Evolutionary conservation across 805 yeast species (phyloP), one percentile per base, ranked within the genome.

Genomic region (Candida montana): DNA sequence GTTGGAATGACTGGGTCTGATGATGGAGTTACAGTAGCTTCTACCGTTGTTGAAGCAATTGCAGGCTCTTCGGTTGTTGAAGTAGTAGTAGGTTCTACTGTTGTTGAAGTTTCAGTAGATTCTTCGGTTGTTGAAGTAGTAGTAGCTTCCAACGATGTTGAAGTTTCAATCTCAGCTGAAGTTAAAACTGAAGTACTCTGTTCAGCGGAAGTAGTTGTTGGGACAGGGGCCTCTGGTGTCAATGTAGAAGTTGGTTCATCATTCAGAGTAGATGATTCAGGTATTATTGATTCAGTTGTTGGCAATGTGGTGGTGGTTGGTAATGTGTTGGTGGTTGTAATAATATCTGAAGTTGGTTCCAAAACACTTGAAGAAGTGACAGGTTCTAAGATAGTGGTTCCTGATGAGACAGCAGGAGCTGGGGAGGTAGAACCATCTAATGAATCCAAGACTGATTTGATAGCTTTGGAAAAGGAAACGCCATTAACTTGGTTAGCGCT

Each of bases 401-500:
- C 29, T 5, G 29, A 26, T 11, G 29, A 26, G 5, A 26, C 13
- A 11, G 13, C n/a, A 11, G 29, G 29, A 9, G 12, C 29, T 31
- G 19, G 45, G 7, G 42, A 46, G 11, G 40, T 20, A 2, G 54
- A 23, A 51, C 33, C 41, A 31, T 35, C 10, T 31, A 53, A 37
- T 29, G 51, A 53, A 12, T 57, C 59, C 49, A 77, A 58, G 33
- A 72, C 55, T 21, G 58, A 45, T 57, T 75, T 74, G 59, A 78
- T 56, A 31, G 63, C 66, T 26, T 55, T 58, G 12, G 71, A 72
- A 46, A 71, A 75, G 12, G 70, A 47, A 20, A 48, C 54, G 29
- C 75, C 81, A 44, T 67, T 67, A 29, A 68, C 67, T 36, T 58
- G 53, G 40, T 71, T 67, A 49, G 75, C 71, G 45, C 68, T 61